Evolutionary conservation across 352 stramenopile species (phyloP).

Genomic region (Phytophthora sp.): DNA sequence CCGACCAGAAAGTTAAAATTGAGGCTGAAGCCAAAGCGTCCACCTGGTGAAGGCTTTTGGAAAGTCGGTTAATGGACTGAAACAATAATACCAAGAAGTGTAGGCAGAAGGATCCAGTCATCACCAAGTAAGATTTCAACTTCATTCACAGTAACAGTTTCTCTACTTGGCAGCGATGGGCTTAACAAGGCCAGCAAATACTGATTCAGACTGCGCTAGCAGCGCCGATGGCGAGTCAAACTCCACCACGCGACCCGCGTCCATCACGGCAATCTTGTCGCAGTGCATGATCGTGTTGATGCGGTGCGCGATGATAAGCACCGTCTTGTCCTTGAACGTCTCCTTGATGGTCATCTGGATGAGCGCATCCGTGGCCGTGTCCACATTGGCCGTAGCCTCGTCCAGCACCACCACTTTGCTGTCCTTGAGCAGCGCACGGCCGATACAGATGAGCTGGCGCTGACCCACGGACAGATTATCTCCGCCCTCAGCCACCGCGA

Average conservation of each 20-base stretch:
- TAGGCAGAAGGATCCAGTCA: too few species aligned
- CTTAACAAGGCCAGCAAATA: too few species aligned
- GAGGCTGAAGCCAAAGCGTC: too few species aligned
- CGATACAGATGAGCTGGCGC: slow-evolving; percentile 95
- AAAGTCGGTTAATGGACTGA: too few species aligned
- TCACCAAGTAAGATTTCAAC: too few species aligned
- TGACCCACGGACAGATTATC: slow-evolving; percentile 95
- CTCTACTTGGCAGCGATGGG: too few species aligned
- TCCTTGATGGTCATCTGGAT: slow-evolving; percentile 78
- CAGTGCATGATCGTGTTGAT: slow-evolving; percentile 90
- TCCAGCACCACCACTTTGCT: slow-evolving; percentile 95
- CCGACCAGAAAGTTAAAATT: too few species aligned
- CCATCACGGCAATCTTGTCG: slow-evolving; percentile 90
- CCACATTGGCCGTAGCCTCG: slow-evolving; percentile 92
- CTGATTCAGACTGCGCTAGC: slow-evolving; percentile 62
- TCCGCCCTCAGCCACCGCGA: slow-evolving; percentile 91
- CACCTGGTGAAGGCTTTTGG: too few species aligned
- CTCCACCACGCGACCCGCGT: slow-evolving; percentile 89
- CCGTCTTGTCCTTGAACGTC: slow-evolving; percentile 90
- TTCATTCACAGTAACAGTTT: too few species aligned
- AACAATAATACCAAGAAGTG: too few species aligned
- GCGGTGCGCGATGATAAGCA: slow-evolving; percentile 85
- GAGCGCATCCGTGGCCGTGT: slow-evolving; percentile 62
- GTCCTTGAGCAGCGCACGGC: slow-evolving; percentile 91
- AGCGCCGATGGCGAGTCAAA: slow-evolving; percentile 88